Evolutionary conservation across 768 basidiomycete genomes (phyloP).

Genomic region (Phanerodontia chrysosporium): DNA sequence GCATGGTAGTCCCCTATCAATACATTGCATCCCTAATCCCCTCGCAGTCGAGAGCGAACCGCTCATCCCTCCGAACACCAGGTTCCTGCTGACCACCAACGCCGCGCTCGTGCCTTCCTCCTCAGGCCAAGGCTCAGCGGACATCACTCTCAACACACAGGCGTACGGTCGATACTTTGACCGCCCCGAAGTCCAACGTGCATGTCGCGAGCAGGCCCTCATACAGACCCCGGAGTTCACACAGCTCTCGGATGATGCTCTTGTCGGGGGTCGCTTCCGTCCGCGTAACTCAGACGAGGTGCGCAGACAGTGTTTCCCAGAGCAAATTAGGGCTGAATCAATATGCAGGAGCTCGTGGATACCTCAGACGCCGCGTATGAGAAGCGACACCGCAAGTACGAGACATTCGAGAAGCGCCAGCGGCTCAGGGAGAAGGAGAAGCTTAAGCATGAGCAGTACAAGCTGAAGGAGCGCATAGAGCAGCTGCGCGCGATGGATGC

Average conservation of each 20-base stretch:
- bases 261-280: conserved; percentile 66
- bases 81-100: conserved; percentile 74
- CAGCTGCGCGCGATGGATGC: conserved; percentile 74
- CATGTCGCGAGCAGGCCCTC: conserved; percentile 60
- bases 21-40: background rate
- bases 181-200: conserved; percentile 67
- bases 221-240: conserved; percentile 80
- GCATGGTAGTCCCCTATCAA: conserved; percentile 23
- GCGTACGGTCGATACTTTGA: conserved; percentile 75
- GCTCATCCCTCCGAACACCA: conserved; percentile 60
- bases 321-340: too few species aligned
- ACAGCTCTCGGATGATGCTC: conserved; percentile 42
- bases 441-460: conserved; percentile 87
- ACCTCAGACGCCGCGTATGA: conserved; percentile 80
- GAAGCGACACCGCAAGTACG: conserved; percentile 82
- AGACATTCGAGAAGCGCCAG: conserved; percentile 80
- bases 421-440: conserved; percentile 89
- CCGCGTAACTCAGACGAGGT: conserved; percentile 70
- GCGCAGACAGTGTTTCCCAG: conserved; percentile 27
- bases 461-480: conserved; percentile 85
- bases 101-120: conserved; percentile 44
- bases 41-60: conserved; percentile 64
- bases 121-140: conserved; percentile 32
- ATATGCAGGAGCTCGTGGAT: conserved; percentile 49
- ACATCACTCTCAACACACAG: conserved; percentile 46